Evolutionary conservation across 345 rosid genomes (phyloP).

Genomic region (Arabidopsis arenosa): DNA sequence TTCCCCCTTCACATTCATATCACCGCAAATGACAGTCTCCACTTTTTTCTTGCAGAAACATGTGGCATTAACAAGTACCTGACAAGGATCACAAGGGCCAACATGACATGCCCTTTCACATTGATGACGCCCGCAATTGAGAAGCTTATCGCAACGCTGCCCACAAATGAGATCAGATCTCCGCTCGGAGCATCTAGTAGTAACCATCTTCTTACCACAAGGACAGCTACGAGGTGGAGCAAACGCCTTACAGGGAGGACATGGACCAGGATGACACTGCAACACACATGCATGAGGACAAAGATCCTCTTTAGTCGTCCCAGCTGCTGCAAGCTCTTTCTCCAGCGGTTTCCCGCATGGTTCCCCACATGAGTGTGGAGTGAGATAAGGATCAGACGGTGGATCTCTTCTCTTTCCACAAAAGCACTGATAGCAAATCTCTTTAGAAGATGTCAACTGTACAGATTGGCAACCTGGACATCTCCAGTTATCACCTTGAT

Average conservation of each 20-base stretch:
- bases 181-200: constrained; percentile 90
- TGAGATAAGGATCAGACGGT: constrained; percentile 85
- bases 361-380: constrained; percentile 98
- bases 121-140: constrained; percentile 73
- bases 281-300: constrained; percentile 94
- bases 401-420: constrained; percentile 90
- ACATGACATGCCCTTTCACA: constrained; percentile 78
- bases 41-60: constrained; percentile 83
- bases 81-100: constrained; percentile 86
- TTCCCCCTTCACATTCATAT: constrained; percentile 82
- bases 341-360: constrained; percentile 94
- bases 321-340: constrained; percentile 50
- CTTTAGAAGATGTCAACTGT: constrained; percentile 73
- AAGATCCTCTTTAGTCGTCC: constrained; percentile 57
- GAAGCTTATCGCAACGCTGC: constrained; percentile 74
- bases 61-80: constrained; percentile 63
- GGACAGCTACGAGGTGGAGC: constrained; percentile 84
- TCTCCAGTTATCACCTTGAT: constrained; percentile 92
- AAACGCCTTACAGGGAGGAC: constrained; percentile 97
- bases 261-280: constrained; percentile 99
- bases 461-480: constrained; percentile 98
- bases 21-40: constrained; percentile 81
- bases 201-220: constrained; percentile 80
- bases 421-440: constrained; percentile 79
- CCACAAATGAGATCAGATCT: constrained; percentile 78